Evolutionary conservation across 1,284 basidiomycete species (phyloP).

Genomic region (Golubevia pallescens): DNA sequence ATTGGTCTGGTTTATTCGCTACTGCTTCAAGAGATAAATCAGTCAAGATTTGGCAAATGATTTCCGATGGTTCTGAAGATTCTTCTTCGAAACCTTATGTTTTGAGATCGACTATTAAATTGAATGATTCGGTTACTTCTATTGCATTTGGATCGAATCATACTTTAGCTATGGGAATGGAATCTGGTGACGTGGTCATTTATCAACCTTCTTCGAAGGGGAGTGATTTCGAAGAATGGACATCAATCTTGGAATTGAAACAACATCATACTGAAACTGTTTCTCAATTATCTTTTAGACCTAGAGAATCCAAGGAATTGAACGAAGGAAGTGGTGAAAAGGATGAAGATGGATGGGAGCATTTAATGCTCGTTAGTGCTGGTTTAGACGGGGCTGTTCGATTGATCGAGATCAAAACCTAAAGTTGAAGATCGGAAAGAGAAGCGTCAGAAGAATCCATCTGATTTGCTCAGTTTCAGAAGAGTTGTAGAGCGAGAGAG

Average conservation of each 20-base stretch:
- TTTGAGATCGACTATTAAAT: not conserved
- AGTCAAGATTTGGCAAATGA: conserved; percentile 44
- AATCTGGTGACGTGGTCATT: not conserved
- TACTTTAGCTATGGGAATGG: not conserved
- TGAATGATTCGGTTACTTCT: not conserved
- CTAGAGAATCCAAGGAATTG: conserved; percentile 7
- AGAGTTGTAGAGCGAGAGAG: no score
- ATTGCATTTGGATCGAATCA: not conserved
- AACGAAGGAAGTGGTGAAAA: not conserved
- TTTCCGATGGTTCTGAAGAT: not conserved
- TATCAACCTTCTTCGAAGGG: not conserved
- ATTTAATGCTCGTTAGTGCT: conserved; percentile 32
- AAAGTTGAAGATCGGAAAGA: not conserved
- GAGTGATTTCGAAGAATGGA: conserved; percentile 12
- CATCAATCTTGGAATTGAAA: conserved; percentile 13
- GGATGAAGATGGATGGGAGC: conserved; percentile 6
- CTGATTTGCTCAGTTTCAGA: no score
- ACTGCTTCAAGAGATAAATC: conserved; percentile 58
- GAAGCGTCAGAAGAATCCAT: not conserved
- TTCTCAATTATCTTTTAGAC: conserved; percentile 42
- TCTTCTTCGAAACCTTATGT: not conserved
- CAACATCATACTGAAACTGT: conserved; percentile 45
- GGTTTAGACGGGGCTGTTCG: conserved; percentile 43
- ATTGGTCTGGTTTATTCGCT: conserved; percentile 25
- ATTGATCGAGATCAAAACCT: conserved; percentile 7